These are phyloP conservation scores for Erodium maritimum DNA, from an alignment of 345 rosid species.

Conservation along the genomic window DNA sequence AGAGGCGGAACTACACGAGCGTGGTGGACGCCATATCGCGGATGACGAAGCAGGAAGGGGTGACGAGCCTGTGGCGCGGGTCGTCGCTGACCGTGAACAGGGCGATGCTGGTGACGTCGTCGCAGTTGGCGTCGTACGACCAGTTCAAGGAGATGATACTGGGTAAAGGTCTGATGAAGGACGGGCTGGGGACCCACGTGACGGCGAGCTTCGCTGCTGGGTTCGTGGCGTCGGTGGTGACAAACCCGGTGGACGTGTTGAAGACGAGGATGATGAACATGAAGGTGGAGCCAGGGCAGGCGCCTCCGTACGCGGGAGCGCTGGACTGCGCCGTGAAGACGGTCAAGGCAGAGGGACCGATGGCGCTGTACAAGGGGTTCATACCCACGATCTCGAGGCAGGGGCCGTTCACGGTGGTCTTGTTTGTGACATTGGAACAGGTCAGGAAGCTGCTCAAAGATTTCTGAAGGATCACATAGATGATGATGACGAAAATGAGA, in stretches of 20 bases:
- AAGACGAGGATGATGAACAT: constrained; percentile 84
- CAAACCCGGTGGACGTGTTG: constrained; percentile 83
- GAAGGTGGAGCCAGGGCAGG: constrained; percentile 56
- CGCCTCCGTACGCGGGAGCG: constrained; percentile 64
- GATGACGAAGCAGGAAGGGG: constrained; percentile 65
- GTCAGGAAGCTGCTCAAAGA: constrained; percentile 59
- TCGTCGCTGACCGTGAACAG: constrained; percentile 71
- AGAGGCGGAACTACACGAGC: constrained; percentile 72
- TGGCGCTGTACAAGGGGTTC: constrained; percentile 79
- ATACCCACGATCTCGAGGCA: constrained; percentile 73
- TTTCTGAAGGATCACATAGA: constrained; percentile 12
- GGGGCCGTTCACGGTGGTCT: constrained; percentile 79
- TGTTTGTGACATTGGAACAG: constrained; percentile 76
- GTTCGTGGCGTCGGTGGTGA: constrained; percentile 66
- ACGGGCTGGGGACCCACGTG: constrained; percentile 67
- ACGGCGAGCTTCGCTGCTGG: constrained; percentile 77
- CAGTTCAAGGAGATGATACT: constrained; percentile 61
- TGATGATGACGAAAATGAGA: constrained; percentile 5
- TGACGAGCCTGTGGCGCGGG: constrained; percentile 73
- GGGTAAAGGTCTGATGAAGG: constrained; percentile 36
- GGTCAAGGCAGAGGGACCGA: constrained; percentile 60
- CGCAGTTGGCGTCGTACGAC: constrained; percentile 79
- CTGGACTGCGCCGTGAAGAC: constrained; percentile 69
- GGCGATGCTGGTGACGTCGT: constrained; percentile 80
- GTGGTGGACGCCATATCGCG: constrained; percentile 60